Evolutionary conservation across 2,329 filamentous ascomycete species (phyloP).

Genomic region (Neospermospora avenae): DNA sequence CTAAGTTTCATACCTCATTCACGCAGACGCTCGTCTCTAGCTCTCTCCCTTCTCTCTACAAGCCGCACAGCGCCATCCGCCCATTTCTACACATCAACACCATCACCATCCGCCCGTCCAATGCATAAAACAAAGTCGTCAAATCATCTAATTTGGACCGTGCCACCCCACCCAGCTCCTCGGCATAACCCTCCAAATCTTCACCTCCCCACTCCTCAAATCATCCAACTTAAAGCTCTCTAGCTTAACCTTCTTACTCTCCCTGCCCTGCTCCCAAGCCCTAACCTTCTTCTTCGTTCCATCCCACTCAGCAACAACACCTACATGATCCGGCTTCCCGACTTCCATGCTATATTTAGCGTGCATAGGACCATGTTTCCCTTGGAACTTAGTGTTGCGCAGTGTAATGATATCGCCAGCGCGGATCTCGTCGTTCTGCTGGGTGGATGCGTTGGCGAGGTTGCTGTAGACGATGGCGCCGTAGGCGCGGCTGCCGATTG

Average conservation of each 20-base stretch:
- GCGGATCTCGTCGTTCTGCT: conserved; percentile 89
- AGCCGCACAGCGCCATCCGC: background rate
- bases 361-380: conserved; percentile 92
- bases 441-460: conserved; percentile 86
- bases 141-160: conserved; percentile 46
- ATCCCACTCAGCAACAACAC: conserved; percentile 92
- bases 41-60: background rate
- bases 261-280: conserved; percentile 91
- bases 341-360: conserved; percentile 89
- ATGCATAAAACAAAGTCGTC: background rate
- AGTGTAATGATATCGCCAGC: conserved; percentile 90
- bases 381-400: conserved; percentile 90
- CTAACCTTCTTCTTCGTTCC: conserved; percentile 97
- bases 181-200: conserved; percentile 95
- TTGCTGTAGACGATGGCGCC: conserved; percentile 93
- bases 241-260: conserved; percentile 88
- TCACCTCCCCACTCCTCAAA: conserved; percentile 87
- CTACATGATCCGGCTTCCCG: conserved; percentile 83
- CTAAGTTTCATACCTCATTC: conserved; percentile 8
- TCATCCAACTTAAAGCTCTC: conserved; percentile 95
- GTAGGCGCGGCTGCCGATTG: conserved; percentile 85
- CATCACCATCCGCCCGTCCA: background rate
- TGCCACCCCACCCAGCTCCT: conserved; percentile 92
- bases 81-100: background rate
- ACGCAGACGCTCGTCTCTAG: background rate